A percentile compares a stretch with the other conserved stretches of the same genome.
Evolutionary conservation across 148 eudicot species (phyloP).

Genomic region (Vaccinium myrtillus): DNA sequence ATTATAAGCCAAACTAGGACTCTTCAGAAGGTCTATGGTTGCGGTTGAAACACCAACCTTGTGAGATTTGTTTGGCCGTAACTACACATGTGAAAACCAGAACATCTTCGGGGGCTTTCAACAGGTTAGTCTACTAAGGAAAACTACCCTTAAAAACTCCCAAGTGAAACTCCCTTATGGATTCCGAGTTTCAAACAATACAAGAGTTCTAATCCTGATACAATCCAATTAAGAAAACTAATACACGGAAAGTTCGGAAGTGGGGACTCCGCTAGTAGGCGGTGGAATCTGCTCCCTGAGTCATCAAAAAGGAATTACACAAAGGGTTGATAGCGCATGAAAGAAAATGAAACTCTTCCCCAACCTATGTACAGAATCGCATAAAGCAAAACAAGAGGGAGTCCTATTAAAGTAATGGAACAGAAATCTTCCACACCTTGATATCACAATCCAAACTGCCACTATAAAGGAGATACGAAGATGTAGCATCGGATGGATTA

Average conservation of each 20-base stretch:
- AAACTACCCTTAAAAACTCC: not conserved
- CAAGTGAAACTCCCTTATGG: not conserved
- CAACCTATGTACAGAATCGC: slow-evolving; percentile 1
- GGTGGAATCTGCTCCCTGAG: no score
- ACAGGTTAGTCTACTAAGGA: not conserved
- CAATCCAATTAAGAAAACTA: not conserved
- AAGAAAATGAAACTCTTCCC: no score
- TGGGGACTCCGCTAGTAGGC: no score
- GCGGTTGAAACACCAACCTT: not conserved
- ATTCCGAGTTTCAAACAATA: not conserved
- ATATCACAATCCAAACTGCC: slow-evolving; percentile 80
- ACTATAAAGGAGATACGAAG: slow-evolving; percentile 64
- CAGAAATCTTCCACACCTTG: slow-evolving; percentile 74
- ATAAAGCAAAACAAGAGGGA: not conserved
- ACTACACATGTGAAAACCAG: no score
- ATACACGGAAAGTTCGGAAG: not conserved
- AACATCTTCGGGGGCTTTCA: no score
- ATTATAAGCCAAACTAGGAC: not conserved
- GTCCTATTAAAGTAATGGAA: slow-evolving; percentile 27
- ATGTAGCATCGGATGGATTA: slow-evolving; percentile 27
- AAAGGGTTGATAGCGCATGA: no score
- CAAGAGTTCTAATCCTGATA: not conserved
- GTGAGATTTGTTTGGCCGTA: not conserved
- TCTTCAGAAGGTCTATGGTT: not conserved
- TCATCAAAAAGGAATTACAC: no score